Evolutionary conservation across 2,329 filamentous ascomycete species (phyloP), one percentile per base, ranked within the genome.

Genomic region (Stromatinia cepivora): DNA sequence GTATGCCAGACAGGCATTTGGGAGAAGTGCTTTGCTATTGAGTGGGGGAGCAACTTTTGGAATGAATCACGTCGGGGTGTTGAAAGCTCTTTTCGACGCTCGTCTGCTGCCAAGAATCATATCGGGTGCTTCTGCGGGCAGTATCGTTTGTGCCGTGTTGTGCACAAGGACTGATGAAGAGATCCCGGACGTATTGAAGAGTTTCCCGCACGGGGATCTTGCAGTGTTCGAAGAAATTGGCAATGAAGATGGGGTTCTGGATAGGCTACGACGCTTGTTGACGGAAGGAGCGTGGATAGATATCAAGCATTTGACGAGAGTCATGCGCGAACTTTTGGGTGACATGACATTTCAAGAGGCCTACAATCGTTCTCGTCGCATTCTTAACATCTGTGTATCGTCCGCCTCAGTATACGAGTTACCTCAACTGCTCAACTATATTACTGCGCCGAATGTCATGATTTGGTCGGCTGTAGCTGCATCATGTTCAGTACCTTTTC

Each of bases 391-490:
- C 50, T 94, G 92, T 70, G 94, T 98, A 9, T 97, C 94, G 0
- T 93, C 92, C 2, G 91, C 92, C 1, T 92, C 92, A 22, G 86
- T 94, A 67, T 95, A 96, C 79, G 94, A 97, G 78, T 84, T 97
- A 22, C 94, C 94, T 0, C 85, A 92, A 50, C 82, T 98, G 0
- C 84, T 98, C 74, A 98, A 98, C 79, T 97, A 97, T 76, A 87
- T 97, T 70, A 97, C 94, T 0, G 91, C 94, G 0, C 94, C 94
- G 0, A 95, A 97, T 77, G 94, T 98, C 66, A 87, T 97, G 81
- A 94, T 98, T 68, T 97, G 94, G 93, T 97, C 94, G 22, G 94
- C 94, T 46, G 94, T 97, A 76, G 92, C 92, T n/a, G 93, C 94
- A 0, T 97, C 94, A 0, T 98, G 94, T 78, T 97, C 94, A 0